phyloP scores from a whole-genome alignment of 2,329 filamentous ascomycete genomes.

The Ampelomyces quisqualis region DNA sequence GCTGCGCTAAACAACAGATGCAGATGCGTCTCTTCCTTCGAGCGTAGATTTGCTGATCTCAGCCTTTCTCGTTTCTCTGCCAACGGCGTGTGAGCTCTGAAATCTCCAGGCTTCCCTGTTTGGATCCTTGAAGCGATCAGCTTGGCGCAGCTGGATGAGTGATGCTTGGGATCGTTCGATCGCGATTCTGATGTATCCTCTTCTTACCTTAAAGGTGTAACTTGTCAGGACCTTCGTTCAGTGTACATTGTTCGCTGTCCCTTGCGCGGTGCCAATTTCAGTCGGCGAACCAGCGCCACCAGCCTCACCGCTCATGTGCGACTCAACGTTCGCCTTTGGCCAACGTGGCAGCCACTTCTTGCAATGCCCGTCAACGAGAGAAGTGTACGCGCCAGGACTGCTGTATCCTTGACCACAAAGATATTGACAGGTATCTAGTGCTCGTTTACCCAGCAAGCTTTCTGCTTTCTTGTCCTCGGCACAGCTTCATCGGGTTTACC shows the following conservation, averaged over 20 bases:
- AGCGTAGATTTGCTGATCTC: not conserved
- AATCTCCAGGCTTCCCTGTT: slow-evolving; percentile 28
- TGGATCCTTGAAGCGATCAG: slow-evolving; percentile 32
- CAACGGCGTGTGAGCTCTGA: slow-evolving; percentile 3
- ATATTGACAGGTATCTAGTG: slow-evolving; percentile 13
- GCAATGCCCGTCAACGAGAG: slow-evolving; percentile 30
- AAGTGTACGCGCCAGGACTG: slow-evolving; percentile 23
- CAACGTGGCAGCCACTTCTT: slow-evolving; percentile 41
- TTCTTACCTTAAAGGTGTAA: not conserved
- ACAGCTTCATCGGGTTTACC: slow-evolving; percentile 28
- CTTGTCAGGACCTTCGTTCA: too few relatives aligned
- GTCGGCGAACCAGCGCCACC: slow-evolving; percentile 5
- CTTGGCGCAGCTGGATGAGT: slow-evolving; percentile 25
- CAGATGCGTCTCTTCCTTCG: not conserved
- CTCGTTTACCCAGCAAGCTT: slow-evolving; percentile 33
- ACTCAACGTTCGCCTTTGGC: slow-evolving; percentile 37
- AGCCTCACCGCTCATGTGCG: slow-evolving; percentile 26
- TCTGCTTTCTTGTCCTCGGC: slow-evolving; percentile 23
- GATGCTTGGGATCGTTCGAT: slow-evolving; percentile 9
- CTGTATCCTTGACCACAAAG: too few relatives aligned
- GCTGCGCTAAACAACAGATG: not conserved
- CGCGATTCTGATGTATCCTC: slow-evolving; percentile 1
- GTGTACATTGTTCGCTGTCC: too few relatives aligned
- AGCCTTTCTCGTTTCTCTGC: slow-evolving; percentile 1
- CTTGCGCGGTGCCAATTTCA: slow-evolving; percentile 3